Base-by-base conservation (phyloP, 768 basidiomycete species). In the Boletus pseudo-olivaceus region DNA sequence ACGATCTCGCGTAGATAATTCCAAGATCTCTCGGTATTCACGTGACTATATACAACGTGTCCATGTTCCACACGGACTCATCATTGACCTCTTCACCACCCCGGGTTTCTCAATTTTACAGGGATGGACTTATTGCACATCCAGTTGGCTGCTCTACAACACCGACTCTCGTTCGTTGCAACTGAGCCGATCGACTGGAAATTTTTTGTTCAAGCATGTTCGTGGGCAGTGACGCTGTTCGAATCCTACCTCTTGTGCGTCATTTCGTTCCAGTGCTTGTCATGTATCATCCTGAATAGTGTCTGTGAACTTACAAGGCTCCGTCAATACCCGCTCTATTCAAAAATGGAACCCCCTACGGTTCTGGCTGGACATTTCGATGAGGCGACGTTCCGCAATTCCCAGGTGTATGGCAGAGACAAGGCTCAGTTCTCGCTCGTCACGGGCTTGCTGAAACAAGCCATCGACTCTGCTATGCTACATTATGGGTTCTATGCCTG, bases 331-430 rank as follows among this genome's bases (percentile, higher is more conserved):
- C 90, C 90, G 4, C 76, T 90, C 43, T 95, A 93, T 67, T 85
- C 83, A 8, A 92, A 86, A 63, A 79, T 76, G 0, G 76, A 78
- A 35, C 93, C 90, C 0, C 92, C 93, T 1, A 66, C 80, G 3
- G 83, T 82, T 4, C 80, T 97, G 4, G 83, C 81, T 4, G 70
- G 71, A 2, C 86, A 93, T 67, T 85, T 95, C 62, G 78, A 80
- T 15, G 66, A 73, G 10, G 82, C 86, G 3, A 84, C 83, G 14
- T 96, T 95, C 70, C 77, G 83, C 56, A 97, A 97, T 64, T 94
- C 93, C 0, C 96, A 99, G 69, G 74, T 78, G 39, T 99, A 99
- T 73, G 93, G 93, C 19, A 83, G 80, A 47, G 90, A 93, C 79
- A 97, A 97, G 73, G 90, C 93, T 11, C 81, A 81, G 63, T 95